A percentile compares a stretch with the other conserved stretches of the same genome.
Conservation (phyloP, 2,329 filamentous ascomycete species). For the Nigrograna mackinnonii region DNA sequence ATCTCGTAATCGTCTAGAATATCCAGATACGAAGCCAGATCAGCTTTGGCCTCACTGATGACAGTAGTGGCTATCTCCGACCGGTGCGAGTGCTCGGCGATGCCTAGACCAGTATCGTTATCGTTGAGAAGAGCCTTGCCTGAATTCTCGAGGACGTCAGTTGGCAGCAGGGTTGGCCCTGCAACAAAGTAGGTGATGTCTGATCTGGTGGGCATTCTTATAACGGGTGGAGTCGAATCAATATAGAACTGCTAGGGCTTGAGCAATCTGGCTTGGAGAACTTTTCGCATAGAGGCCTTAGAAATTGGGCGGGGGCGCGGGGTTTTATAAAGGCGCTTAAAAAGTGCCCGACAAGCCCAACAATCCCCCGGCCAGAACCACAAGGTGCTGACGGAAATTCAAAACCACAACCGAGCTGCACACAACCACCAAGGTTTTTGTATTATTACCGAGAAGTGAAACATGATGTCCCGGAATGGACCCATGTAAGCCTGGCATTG, state of each 20-base stretch:
- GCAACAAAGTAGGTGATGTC: slow-evolving; percentile 1
- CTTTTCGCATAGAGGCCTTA: not conserved
- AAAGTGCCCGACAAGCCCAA: no score
- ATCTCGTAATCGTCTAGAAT: slow-evolving; percentile 2
- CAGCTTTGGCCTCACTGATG: slow-evolving; percentile 2
- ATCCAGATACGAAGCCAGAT: slow-evolving; percentile 2
- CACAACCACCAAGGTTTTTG: no score
- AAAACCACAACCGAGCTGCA: no score
- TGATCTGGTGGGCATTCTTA: slow-evolving; percentile 2
- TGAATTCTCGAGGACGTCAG: slow-evolving; percentile 2
- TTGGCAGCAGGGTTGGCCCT: slow-evolving; percentile 2
- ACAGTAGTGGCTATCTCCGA: slow-evolving; percentile 2
- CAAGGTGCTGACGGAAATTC: no score
- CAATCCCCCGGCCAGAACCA: no score
- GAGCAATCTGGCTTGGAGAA: slow-evolving; percentile 3
- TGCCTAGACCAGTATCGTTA: slow-evolving; percentile 2
- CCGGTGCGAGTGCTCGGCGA: slow-evolving; percentile 2
- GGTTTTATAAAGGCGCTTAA: no score
- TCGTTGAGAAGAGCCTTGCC: slow-evolving; percentile 2
- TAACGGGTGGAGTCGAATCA: slow-evolving; percentile 2
- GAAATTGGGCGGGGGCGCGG: no score
- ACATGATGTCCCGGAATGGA: no score
- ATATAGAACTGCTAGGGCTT: slow-evolving; percentile 3
- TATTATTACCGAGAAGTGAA: no score
- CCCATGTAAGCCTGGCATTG: no score